Base-by-base conservation (phyloP, 495 filamentous ascomycete genomes). In the Neurospora hispaniola region DNA sequence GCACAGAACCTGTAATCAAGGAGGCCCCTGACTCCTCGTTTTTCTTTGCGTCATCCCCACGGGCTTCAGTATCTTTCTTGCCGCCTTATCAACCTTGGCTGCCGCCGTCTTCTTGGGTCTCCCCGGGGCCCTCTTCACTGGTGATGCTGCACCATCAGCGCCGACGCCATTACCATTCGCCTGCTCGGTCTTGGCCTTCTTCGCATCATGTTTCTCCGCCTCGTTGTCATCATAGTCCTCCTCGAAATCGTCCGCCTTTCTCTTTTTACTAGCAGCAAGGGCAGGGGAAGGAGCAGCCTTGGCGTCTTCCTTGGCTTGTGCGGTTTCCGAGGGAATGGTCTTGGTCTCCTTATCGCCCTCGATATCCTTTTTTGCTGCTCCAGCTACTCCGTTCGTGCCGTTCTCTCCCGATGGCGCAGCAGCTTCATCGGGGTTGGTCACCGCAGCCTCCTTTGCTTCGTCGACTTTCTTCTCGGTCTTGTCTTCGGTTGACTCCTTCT, bases 1-100 rank as follows among this genome's bases (percentile, higher is more conserved):
- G 14, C 9, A 71, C 44, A 70, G 12, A 42, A 38, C 11, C 70
- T 76, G 8, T 72, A 46, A 72, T 27, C 83, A 79, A 12, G 78
- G 80, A 4, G 80, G 78, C 0, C 84, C 84, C 74, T 86, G 84
- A 69, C 83, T 85, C 71, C 84, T 77, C 11, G 83, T 86, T 77
- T 82, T 84, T 40, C 83, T 77, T 69, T 73, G 72, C 0, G 85
- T 83, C 54, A 75, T 78, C 0, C 84, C 83, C 9, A 82, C 80
- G 12, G 80, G 70, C 48, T 7, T n/a, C 70, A 39, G 2, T 18
- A 66, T 62, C 39, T 42, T 59, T 68, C 38, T 71, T n/a, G 68
- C 69, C 27, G n/a, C 70, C n/a, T 72, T 44, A 8, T 42, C 44
- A 38, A 59, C 38, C 46, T 71, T 71, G 16, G 54, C 42, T 40